Evolutionary conservation across 2,329 filamentous ascomycete genomes (phyloP).

Genomic region (Penicillium sp.): DNA sequence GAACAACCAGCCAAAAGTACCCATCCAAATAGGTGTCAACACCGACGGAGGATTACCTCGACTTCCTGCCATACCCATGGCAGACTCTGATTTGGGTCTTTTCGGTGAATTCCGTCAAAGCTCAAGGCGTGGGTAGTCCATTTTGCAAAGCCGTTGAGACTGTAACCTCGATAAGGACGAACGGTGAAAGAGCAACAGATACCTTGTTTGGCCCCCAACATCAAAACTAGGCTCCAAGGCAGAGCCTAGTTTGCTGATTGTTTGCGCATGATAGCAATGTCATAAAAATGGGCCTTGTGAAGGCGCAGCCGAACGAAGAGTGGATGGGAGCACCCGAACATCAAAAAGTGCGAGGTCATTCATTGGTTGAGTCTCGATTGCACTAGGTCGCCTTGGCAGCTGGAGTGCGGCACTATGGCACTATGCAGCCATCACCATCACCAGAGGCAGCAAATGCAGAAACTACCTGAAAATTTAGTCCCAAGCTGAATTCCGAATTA

Average conservation of each 20-base stretch:
- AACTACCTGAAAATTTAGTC: background rate
- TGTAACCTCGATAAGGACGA: background rate
- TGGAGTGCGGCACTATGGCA: constrained; percentile 12
- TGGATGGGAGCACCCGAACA: constrained; percentile 1
- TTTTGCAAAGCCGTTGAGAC: background rate
- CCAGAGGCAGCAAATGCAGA: constrained; percentile 4
- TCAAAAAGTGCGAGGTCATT: background rate
- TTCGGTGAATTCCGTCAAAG: background rate
- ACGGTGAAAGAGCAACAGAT: background rate
- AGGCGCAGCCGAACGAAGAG: background rate
- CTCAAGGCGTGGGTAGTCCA: background rate
- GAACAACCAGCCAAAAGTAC: background rate
- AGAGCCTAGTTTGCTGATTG: background rate
- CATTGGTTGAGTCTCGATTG: constrained; percentile 9
- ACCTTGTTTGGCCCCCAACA: background rate
- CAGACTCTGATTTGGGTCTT: background rate
- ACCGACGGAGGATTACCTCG: background rate
- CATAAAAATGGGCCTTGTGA: background rate
- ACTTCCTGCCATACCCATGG: background rate
- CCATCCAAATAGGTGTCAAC: background rate
- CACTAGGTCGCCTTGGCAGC: constrained; percentile 9
- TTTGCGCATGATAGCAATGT: background rate
- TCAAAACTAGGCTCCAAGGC: background rate
- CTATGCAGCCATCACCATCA: constrained; percentile 8
- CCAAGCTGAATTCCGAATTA: constrained; percentile 4